phyloP scores from a whole-genome alignment of 2,329 filamentous ascomycete genomes.

The Simplicillium sp. region DNA sequence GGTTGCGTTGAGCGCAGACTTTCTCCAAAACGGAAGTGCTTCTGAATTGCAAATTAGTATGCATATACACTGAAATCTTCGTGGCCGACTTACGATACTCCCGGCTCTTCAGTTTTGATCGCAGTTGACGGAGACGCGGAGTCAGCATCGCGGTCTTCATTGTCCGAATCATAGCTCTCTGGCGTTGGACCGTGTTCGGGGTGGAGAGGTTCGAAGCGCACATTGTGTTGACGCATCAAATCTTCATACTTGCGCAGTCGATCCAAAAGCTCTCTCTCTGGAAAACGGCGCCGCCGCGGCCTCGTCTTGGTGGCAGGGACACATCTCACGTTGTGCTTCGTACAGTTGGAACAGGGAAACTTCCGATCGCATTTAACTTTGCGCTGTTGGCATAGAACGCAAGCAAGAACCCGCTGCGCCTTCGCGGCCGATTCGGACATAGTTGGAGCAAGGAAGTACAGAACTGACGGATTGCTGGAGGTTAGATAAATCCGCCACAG shows the following conservation, averaged over 20 bases:
- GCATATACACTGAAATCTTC: too few relatives aligned
- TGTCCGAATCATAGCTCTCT: neutral
- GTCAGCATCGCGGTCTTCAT: conserved; percentile 1
- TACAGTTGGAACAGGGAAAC: conserved; percentile 48
- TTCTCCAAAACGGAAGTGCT: too few relatives aligned
- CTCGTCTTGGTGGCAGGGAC: conserved; percentile 27
- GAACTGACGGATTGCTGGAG: too few relatives aligned
- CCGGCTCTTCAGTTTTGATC: conserved; percentile 9
- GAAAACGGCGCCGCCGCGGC: conserved; percentile 32
- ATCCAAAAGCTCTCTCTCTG: conserved; percentile 49
- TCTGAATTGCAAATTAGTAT: too few relatives aligned
- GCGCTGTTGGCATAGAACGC: conserved; percentile 53
- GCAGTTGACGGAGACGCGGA: conserved; percentile 5
- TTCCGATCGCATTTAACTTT: conserved; percentile 54
- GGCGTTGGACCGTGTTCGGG: conserved; percentile 3
- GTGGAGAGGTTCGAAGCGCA: conserved; percentile 41
- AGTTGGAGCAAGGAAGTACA: too few relatives aligned
- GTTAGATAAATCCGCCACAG: too few relatives aligned
- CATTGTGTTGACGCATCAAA: conserved; percentile 42
- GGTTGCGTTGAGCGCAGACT: neutral
- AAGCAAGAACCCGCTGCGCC: conserved; percentile 27
- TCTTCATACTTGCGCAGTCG: conserved; percentile 47
- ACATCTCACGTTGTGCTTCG: conserved; percentile 33
- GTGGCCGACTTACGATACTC: neutral
- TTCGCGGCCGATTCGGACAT: too few relatives aligned